Conservation (phyloP, 495 filamentous ascomycete species). For the Physcia stellaris region DNA sequence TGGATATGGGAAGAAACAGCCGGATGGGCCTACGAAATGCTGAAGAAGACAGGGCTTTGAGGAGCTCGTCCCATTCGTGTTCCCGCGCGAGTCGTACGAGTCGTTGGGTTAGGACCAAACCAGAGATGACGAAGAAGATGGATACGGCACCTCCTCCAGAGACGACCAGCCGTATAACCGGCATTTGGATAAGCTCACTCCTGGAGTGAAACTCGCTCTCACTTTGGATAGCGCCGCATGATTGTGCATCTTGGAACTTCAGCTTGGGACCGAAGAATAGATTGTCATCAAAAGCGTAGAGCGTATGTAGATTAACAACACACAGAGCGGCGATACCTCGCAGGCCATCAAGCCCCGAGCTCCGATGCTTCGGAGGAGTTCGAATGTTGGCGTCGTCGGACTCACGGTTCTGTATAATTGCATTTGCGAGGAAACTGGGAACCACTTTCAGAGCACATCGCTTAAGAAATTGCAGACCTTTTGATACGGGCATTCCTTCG, state of each 20-base stretch:
- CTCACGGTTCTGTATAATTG: too few relatives aligned
- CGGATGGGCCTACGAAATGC: conserved; percentile 34
- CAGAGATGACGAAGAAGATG: conserved; percentile 47
- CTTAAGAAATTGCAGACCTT: too few relatives aligned
- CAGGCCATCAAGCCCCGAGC: background rate
- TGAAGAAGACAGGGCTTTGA: conserved; percentile 26
- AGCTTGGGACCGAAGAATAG: background rate
- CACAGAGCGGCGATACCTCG: background rate
- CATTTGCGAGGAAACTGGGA: too few relatives aligned
- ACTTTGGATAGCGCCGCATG: too few relatives aligned
- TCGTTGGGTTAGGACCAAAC: conserved; percentile 39
- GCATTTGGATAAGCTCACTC: conserved; percentile 50
- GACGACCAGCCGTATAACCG: conserved; percentile 39
- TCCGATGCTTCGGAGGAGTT: too few relatives aligned
- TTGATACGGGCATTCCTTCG: too few relatives aligned
- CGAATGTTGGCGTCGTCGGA: too few relatives aligned
- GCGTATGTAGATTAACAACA: background rate
- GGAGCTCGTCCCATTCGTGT: conserved; percentile 23
- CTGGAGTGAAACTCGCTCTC: too few relatives aligned
- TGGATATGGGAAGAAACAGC: conserved; percentile 30
- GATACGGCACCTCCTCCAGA: conserved; percentile 42
- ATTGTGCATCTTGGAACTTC: background rate
- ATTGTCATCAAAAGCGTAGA: background rate
- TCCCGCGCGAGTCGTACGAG: conserved; percentile 35
- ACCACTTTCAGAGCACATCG: too few relatives aligned